A percentile compares a stretch with the other conserved stretches of the same genome.
Conservation (phyloP, 768 basidiomycete genomes). For the Melanogaster broomeanus region DNA sequence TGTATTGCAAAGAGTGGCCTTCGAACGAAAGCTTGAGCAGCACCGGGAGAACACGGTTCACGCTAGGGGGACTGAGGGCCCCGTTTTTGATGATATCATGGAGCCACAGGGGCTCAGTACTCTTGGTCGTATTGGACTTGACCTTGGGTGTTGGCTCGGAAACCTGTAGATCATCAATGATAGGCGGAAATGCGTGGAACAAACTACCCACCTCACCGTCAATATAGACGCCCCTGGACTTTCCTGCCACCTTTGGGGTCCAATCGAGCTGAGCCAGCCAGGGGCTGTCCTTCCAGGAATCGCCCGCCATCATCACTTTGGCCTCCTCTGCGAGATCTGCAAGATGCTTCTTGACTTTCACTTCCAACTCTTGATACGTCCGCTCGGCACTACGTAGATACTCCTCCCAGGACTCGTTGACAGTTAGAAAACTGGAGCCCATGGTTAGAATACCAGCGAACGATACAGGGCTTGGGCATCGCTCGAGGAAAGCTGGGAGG, state of each 20-base stretch:
- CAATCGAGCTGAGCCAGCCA: constrained; percentile 95
- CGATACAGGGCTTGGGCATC: constrained; percentile 90
- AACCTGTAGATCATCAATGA: constrained; percentile 6
- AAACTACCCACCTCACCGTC: constrained; percentile 28
- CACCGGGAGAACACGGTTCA: constrained; percentile 60
- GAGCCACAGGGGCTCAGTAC: constrained; percentile 59
- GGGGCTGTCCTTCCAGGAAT: constrained; percentile 67
- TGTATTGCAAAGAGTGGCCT: constrained; percentile 58
- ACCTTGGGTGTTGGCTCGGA: not conserved
- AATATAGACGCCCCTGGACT: constrained; percentile 59
- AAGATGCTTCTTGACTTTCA: constrained; percentile 60
- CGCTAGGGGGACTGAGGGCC: constrained; percentile 39
- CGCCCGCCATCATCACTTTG: constrained; percentile 48
- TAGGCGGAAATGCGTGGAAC: not conserved
- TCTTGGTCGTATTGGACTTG: not conserved
- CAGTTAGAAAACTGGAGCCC: constrained; percentile 89
- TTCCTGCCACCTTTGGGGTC: constrained; percentile 81
- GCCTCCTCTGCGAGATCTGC: constrained; percentile 67
- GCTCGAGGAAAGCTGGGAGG: constrained; percentile 77
- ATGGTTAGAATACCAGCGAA: constrained; percentile 91
- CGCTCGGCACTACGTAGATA: constrained; percentile 80
- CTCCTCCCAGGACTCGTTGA: constrained; percentile 85
- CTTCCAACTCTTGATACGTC: constrained; percentile 70
- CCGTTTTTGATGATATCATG: constrained; percentile 44
- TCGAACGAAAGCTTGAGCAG: constrained; percentile 66